Conservation (phyloP, 192 early-diverging fungal species). For the Coemansia sp. region DNA sequence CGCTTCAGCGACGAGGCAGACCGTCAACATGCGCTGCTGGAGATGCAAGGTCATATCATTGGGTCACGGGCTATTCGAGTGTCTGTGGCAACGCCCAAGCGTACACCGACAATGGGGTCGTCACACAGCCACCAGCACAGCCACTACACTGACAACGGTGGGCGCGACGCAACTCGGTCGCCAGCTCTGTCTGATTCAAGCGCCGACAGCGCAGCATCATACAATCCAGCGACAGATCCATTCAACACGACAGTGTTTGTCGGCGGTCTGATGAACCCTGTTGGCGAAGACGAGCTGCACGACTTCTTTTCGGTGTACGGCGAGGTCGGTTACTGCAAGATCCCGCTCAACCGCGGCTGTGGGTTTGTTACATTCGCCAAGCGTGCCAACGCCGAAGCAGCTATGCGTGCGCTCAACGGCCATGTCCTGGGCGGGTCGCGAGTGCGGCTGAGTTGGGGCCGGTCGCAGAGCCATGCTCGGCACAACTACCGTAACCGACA, state of each 20-base stretch:
- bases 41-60: conserved; percentile 84
- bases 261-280: conserved; percentile 80
- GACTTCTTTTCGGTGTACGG: conserved; percentile 85
- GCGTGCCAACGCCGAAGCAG: conserved; percentile 80
- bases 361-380: conserved; percentile 93
- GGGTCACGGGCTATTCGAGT: conserved; percentile 90
- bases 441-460: conserved; percentile 74
- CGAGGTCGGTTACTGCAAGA: conserved; percentile 90
- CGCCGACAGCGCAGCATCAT: conserved; percentile 36
- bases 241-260: conserved; percentile 98
- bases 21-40: conserved; percentile 80
- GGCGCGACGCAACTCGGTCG: conserved; percentile 29
- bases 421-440: conserved; percentile 75
- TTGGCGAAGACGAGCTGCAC: conserved; percentile 85
- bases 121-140: conserved; percentile 15
- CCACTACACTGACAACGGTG: conserved; percentile 9
- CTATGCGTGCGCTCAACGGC: conserved; percentile 88
- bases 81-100: conserved; percentile 72
- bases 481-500: conserved; percentile 42
- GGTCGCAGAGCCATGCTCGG: conserved; percentile 52
- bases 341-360: conserved; percentile 91
- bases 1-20: conserved; percentile 85
- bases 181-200: conserved; percentile 36
- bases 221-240: conserved; percentile 65
- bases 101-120: conserved; percentile 27